Evolutionary conservation across 2,329 filamentous ascomycete species (phyloP).

Genomic region (Venturia oleaginea): DNA sequence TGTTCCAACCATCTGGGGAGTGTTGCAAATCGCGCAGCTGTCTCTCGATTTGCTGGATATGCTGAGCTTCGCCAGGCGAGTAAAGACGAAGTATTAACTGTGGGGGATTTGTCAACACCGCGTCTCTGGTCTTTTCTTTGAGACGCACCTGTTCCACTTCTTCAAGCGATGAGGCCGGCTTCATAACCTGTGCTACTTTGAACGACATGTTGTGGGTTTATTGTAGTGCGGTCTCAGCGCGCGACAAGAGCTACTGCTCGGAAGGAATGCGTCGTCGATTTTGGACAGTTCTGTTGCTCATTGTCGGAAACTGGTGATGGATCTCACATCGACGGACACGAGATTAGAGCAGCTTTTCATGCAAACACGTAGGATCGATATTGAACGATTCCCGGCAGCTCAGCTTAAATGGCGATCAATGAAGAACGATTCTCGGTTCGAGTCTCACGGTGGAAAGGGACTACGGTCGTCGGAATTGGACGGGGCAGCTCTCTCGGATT

Average conservation of each 20-base stretch:
- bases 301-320: background rate
- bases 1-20: conserved; percentile 72
- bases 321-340: background rate
- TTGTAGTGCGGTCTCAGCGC: background rate
- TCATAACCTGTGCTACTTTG: background rate
- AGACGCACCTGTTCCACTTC: background rate
- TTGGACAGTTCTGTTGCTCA: background rate
- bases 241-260: too few relatives aligned
- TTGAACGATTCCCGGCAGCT: too few relatives aligned
- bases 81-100: conserved; percentile 44
- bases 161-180: background rate
- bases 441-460: too few relatives aligned
- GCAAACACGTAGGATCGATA: too few relatives aligned
- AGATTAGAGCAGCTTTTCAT: too few relatives aligned
- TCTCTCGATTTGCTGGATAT: conserved; percentile 53
- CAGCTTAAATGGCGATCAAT: too few relatives aligned
- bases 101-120: background rate
- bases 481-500: too few relatives aligned
- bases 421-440: too few relatives aligned
- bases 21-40: conserved; percentile 71
- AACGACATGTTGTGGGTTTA: background rate
- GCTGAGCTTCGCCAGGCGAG: conserved; percentile 35
- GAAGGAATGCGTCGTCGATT: background rate
- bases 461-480: too few relatives aligned
- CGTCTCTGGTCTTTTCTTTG: background rate